phyloP scores from a whole-genome alignment of 805 yeast species.

The Kodamaea restingae region DNA sequence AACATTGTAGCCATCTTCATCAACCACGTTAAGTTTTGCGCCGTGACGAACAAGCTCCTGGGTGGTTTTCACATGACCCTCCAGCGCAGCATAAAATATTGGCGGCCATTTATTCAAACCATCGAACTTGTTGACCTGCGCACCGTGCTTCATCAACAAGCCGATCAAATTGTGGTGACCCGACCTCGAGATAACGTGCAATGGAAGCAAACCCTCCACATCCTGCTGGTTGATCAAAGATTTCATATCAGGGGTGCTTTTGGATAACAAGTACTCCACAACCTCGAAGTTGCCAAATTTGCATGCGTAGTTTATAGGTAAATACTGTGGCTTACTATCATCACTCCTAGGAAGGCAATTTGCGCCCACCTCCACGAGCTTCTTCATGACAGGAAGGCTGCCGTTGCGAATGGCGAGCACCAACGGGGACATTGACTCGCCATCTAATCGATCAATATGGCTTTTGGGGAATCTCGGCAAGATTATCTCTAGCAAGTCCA shows the following conservation, averaged over 20 bases:
- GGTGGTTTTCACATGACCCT: slow-evolving; percentile 73
- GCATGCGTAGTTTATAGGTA: slow-evolving; percentile 85
- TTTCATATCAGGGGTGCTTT: slow-evolving; percentile 18
- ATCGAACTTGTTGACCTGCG: slow-evolving; percentile 71
- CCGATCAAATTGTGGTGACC: slow-evolving; percentile 72
- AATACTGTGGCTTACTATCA: slow-evolving; percentile 54
- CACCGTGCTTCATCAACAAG: slow-evolving; percentile 65
- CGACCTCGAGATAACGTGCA: slow-evolving; percentile 83
- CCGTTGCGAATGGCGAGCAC: slow-evolving; percentile 71
- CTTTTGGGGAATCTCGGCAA: slow-evolving; percentile 34
- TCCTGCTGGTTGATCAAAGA: slow-evolving; percentile 50
- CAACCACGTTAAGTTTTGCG: slow-evolving; percentile 64
- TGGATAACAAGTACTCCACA: slow-evolving; percentile 55
- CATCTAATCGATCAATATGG: slow-evolving; percentile 53
- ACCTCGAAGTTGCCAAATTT: slow-evolving; percentile 73
- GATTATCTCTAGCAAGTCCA: slow-evolving; percentile 41
- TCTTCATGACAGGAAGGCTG: slow-evolving; percentile 42
- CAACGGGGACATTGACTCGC: slow-evolving; percentile 78
- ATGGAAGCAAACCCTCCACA: slow-evolving; percentile 84
- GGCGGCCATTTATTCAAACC: slow-evolving; percentile 93
- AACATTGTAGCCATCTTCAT: slow-evolving; percentile 78
- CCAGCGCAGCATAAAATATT: slow-evolving; percentile 81
- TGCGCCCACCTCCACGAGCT: slow-evolving; percentile 31
- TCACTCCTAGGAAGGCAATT: slow-evolving; percentile 44
- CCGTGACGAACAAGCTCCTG: slow-evolving; percentile 66